These are phyloP conservation scores for Xylaria intraflava DNA, from an alignment of 495 filamentous ascomycete genomes.

Conservation along the genomic window DNA sequence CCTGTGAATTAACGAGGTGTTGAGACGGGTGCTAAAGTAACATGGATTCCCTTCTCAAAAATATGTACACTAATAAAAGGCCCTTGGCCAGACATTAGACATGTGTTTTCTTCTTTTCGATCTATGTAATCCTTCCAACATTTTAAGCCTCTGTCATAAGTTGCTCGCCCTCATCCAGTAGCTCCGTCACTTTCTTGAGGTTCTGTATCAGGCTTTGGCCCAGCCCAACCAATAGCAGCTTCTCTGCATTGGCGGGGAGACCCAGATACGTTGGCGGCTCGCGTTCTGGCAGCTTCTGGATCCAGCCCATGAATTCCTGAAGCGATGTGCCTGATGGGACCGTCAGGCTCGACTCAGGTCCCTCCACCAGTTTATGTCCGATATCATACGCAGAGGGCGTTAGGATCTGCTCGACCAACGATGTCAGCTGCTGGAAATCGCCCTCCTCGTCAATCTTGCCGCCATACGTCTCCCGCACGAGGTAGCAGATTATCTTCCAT, in stretches of 20 bases:
- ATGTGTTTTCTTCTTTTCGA: no score
- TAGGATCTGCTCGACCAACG: conserved; percentile 68
- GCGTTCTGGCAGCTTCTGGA: conserved; percentile 83
- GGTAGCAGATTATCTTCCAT: conserved; percentile 92
- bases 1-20: no score
- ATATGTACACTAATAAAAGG: no score
- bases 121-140: not conserved
- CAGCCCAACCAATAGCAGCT: conserved; percentile 83
- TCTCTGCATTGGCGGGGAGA: conserved; percentile 93
- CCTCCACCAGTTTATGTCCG: conserved; percentile 78
- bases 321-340: conserved; percentile 75
- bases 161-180: conserved; percentile 92
- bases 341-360: conserved; percentile 53
- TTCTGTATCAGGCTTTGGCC: conserved; percentile 81
- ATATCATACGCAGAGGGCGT: conserved; percentile 86
- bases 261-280: conserved; percentile 97
- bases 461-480: conserved; percentile 90
- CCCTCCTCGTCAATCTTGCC: conserved; percentile 91
- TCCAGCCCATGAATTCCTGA: conserved; percentile 86
- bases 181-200: conserved; percentile 69
- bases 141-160: conserved; percentile 61
- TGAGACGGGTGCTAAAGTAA: no score
- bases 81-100: no score
- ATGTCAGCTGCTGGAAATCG: conserved; percentile 69
- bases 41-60: no score